Conservation (phyloP, 176 grass and related monocot species). For the Elaeis guineensis region DNA sequence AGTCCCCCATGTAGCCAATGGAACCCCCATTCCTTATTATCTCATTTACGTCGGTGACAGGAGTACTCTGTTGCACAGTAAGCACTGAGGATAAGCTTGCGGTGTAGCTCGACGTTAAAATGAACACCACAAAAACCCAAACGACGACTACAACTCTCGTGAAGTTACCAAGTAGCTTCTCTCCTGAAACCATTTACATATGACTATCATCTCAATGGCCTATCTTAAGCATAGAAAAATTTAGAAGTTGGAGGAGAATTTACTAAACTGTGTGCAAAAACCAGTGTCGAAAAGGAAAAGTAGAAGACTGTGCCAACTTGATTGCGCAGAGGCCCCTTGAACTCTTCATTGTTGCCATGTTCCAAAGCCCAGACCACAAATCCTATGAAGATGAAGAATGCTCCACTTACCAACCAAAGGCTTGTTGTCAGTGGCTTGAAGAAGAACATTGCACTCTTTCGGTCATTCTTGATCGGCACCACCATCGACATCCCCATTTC, state of each 20-base stretch:
- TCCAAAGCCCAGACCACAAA: slow-evolving; percentile 58
- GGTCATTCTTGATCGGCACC: slow-evolving; percentile 31
- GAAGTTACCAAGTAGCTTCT: slow-evolving; percentile 15
- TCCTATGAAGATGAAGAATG: slow-evolving; percentile 39
- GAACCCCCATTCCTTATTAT: slow-evolving; percentile 16
- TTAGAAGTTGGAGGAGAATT: too few relatives aligned
- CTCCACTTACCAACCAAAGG: not conserved
- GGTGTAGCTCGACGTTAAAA: slow-evolving; percentile 22
- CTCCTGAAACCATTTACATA: not conserved
- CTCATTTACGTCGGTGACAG: slow-evolving; percentile 14
- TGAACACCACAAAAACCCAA: slow-evolving; percentile 26
- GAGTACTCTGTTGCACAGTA: slow-evolving; percentile 4
- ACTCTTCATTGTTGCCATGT: slow-evolving; percentile 38
- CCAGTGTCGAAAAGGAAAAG: too few relatives aligned
- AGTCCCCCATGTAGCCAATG: slow-evolving; percentile 25
- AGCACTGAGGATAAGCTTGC: slow-evolving; percentile 33
- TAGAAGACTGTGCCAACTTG: too few relatives aligned
- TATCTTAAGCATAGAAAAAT: too few relatives aligned
- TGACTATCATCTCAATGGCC: too few relatives aligned
- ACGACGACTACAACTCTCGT: slow-evolving; percentile 13
- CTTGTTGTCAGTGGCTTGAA: slow-evolving; percentile 30
- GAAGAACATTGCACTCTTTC: slow-evolving; percentile 57
- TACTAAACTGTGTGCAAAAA: too few relatives aligned
- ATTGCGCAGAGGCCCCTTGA: too few relatives aligned
- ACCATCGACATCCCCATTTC: slow-evolving; percentile 46